Base-by-base conservation (phyloP, 2,329 filamentous ascomycete species). In the Nemania abortiva region DNA sequence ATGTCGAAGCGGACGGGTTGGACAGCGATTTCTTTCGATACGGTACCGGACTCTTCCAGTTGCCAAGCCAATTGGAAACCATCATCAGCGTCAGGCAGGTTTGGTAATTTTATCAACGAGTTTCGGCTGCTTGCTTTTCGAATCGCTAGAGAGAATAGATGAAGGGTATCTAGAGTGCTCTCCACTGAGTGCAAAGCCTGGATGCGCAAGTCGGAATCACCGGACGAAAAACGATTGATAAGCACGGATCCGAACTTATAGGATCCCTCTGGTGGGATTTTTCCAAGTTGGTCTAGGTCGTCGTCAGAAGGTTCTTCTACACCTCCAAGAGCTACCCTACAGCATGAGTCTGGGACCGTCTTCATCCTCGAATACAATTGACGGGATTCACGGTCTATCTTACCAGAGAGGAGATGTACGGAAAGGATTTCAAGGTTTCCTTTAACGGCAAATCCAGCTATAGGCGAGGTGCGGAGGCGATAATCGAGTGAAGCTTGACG, bases 341-440 rank as follows among this genome's bases (percentile, higher is more conserved):
- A 11, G 34, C 11, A 6, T 37, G 34, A 37, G 34, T 9, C 7
- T 37, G 34, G 11, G 34, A 37, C 34, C 11, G 7, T 37, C 34
- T 11, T 37, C 34, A 4, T 11, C 34, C 34, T 37, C 34, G 7
- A 37, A 37, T 37, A 37, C 34, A 11, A 37, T 37, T 4, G 7
- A 37, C 7, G 1, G 11, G 34, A 11, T 11, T 37, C 7, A 9
- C n/a, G 15, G 15, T 7, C 4, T 3, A 34, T 34, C 34, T 37
- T 37, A 54, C 52, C 29, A 22, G 52, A 31, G 13, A 54, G 52
- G 3, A 54, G 52, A 3, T 54, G 7, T 31, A 29, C 27, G 52
- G 24, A 54, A 24, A 54, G 52, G 11, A 54, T 54, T 11, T 54
- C 52, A 5, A 54, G 52, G 15, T 54, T 54, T 4, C 52, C 52